Conservation (phyloP, 2,329 filamentous ascomycete genomes). For the Nigrospora oryzae region DNA sequence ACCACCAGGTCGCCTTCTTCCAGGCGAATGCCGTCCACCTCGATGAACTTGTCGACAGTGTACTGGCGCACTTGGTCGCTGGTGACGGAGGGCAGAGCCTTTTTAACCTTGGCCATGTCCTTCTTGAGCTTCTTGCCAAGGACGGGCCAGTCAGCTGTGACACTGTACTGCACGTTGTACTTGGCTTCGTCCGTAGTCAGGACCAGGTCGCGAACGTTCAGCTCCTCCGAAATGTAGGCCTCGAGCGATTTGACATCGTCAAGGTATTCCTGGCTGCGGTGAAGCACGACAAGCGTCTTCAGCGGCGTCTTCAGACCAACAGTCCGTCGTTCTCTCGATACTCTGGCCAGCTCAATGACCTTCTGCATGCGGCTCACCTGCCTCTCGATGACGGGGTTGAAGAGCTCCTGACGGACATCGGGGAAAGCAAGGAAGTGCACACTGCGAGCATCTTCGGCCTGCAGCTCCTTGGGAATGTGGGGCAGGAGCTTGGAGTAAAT, state of each 20-base stretch:
- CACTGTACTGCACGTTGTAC: conserved; percentile 88
- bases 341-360: conserved; percentile 83
- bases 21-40: conserved; percentile 79
- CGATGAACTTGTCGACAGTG: conserved; percentile 62
- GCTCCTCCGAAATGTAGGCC: conserved; percentile 82
- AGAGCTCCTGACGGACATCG: conserved; percentile 78
- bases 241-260: conserved; percentile 80
- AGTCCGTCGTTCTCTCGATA: conserved; percentile 75
- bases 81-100: conserved; percentile 70
- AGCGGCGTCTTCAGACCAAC: conserved; percentile 87
- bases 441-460: conserved; percentile 67
- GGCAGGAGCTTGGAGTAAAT: conserved; percentile 81
- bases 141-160: conserved; percentile 84
- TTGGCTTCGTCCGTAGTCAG: conserved; percentile 80
- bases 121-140: conserved; percentile 97
- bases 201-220: conserved; percentile 81
- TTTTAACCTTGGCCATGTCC: conserved; percentile 85
- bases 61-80: conserved; percentile 77
- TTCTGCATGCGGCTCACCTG: conserved; percentile 87
- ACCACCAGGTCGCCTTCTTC: conserved; percentile 77
- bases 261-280: conserved; percentile 73
- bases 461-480: conserved; percentile 66
- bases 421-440: conserved; percentile 92
- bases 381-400: conserved; percentile 78
- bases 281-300: conserved; percentile 82